phyloP scores from a whole-genome alignment of 1,284 basidiomycete species.

The Ceratobasidium sp. region DNA sequence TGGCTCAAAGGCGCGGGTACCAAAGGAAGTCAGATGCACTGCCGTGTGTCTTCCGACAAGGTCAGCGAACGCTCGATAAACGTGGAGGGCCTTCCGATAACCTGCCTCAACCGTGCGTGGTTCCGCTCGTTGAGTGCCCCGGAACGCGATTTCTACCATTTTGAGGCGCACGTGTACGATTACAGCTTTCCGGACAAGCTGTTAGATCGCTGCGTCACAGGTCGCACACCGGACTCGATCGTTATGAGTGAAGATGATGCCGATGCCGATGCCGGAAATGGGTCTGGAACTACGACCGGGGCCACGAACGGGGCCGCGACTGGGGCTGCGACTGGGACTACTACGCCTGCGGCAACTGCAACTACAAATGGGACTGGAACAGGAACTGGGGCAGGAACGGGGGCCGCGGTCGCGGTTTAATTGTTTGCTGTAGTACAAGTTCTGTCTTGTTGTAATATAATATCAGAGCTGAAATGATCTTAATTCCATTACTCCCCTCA shows the following conservation, averaged over 20 bases:
- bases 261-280: too few relatives aligned
- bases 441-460: too few relatives aligned
- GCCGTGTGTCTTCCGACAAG: not conserved
- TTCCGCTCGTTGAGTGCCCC: not conserved
- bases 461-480: too few relatives aligned
- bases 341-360: too few relatives aligned
- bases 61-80: not conserved
- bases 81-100: constrained; percentile 5
- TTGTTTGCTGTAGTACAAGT: too few relatives aligned
- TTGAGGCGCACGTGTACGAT: not conserved
- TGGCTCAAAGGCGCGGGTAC: not conserved
- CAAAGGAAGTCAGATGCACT: constrained; percentile 13
- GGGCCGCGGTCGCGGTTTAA: too few relatives aligned
- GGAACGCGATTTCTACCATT: constrained; percentile 6
- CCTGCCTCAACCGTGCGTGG: constrained; percentile 7
- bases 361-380: too few relatives aligned
- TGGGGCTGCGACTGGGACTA: too few relatives aligned
- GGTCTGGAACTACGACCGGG: too few relatives aligned
- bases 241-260: not conserved
- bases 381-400: too few relatives aligned
- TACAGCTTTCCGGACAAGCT: constrained; percentile 5
- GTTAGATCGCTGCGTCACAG: not conserved
- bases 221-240: not conserved
- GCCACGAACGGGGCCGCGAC: too few relatives aligned
- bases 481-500: too few relatives aligned